A percentile compares a stretch with the other conserved stretches of the same genome.
Evolutionary conservation across 768 basidiomycete genomes (phyloP).

Genomic region (Hemileccinum impolitum): DNA sequence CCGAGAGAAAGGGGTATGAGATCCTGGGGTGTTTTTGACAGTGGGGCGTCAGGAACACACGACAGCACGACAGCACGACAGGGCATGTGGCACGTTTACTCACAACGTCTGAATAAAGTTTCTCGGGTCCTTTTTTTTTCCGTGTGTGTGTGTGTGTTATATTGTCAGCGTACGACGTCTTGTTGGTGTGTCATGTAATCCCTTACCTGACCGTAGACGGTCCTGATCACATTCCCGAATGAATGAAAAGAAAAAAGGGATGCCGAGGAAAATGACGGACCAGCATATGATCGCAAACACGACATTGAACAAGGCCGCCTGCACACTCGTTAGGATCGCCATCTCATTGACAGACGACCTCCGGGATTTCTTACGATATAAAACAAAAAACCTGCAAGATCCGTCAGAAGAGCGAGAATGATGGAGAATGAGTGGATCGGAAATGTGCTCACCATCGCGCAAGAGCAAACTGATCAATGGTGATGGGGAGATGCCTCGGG

Average conservation of each 20-base stretch:
- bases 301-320: slow-evolving; percentile 16
- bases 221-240: slow-evolving; percentile 7
- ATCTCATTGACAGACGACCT: too few species aligned
- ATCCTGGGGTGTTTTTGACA: not conserved
- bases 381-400: slow-evolving; percentile 13
- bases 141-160: not conserved
- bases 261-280: slow-evolving; percentile 9
- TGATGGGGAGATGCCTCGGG: not conserved
- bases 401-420: not conserved
- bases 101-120: not conserved
- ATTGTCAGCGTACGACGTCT: not conserved
- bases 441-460: slow-evolving; percentile 7
- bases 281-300: slow-evolving; percentile 10
- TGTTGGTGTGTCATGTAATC: too few species aligned
- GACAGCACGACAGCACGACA: too few species aligned
- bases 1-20: not conserved
- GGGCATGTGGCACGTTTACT: not conserved
- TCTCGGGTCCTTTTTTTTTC: not conserved
- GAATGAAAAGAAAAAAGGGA: not conserved
- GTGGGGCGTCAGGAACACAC: not conserved
- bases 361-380: slow-evolving; percentile 11
- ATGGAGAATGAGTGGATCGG: not conserved
- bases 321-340: not conserved
- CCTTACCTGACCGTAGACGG: slow-evolving; percentile 6
- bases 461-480: not conserved